Percentiles rank a stretch among this genome's conserved stretches.
Evolutionary conservation across 2,329 filamentous ascomycete genomes (phyloP).

Genomic region (Aurifilum marmelostoma): DNA sequence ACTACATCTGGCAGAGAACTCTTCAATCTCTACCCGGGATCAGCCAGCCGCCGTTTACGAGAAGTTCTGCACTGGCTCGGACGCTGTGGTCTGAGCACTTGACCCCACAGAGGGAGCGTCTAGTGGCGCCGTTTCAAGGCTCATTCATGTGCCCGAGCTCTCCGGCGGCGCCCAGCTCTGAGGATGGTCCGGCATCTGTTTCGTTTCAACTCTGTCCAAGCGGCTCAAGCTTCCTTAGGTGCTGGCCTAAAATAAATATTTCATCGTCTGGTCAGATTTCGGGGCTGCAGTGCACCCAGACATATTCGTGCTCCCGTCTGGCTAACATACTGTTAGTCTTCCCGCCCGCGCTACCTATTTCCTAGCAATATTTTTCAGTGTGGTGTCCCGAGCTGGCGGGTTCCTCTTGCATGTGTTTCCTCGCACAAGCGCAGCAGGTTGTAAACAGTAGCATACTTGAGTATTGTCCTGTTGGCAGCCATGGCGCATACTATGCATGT

Average conservation of each 20-base stretch:
- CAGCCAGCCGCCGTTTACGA: constrained; percentile 10
- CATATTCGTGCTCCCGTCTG: not conserved
- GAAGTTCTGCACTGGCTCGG: constrained; percentile 17
- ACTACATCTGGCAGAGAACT: not conserved
- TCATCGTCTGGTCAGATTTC: not conserved
- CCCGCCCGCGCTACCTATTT: constrained; percentile 1
- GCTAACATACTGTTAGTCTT: constrained; percentile 10
- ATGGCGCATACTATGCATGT: not conserved
- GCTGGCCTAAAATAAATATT: not conserved
- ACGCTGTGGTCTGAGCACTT: constrained; percentile 4
- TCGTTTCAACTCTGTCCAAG: constrained; percentile 2
- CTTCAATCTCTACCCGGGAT: not conserved
- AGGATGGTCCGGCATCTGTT: not conserved
- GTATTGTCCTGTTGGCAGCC: not conserved
- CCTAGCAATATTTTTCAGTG: not conserved
- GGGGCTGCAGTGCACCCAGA: not conserved
- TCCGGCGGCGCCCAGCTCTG: constrained; percentile 10
- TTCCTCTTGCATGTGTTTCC: not conserved
- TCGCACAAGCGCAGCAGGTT: not conserved
- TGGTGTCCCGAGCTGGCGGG: not conserved
- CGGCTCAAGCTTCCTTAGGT: not conserved
- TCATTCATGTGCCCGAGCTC: constrained; percentile 13
- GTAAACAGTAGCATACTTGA: not conserved
- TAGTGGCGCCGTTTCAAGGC: not conserved
- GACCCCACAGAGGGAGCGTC: constrained; percentile 9